phyloP scores from a whole-genome alignment of 192 early-diverging fungal species.

The Backusella sp. region DNA sequence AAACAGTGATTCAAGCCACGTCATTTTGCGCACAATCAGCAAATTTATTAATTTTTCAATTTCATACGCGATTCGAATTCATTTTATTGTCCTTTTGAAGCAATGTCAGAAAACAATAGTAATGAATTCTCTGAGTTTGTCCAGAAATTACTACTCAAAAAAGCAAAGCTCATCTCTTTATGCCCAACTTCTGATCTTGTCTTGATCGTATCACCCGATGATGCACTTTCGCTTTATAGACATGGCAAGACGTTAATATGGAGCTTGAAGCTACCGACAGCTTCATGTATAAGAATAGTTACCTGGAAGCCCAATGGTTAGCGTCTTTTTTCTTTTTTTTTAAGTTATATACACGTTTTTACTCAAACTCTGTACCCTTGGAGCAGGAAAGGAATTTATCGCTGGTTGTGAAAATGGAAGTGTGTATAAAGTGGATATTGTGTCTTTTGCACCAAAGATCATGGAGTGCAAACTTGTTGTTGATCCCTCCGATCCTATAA shows the following conservation, averaged over 20 bases:
- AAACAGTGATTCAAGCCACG: too few species aligned
- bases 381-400: conserved; percentile 12
- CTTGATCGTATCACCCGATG: not conserved
- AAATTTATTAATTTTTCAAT: not conserved
- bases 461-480: conserved; percentile 6
- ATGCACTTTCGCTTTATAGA: not conserved
- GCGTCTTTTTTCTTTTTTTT: not conserved
- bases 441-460: not conserved
- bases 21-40: too few species aligned
- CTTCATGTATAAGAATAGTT: not conserved
- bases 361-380: not conserved
- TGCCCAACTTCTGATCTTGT: conserved; percentile 14
- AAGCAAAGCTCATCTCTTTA: conserved; percentile 6
- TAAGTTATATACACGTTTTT: not conserved
- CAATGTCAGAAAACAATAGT: not conserved
- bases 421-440: conserved; percentile 9
- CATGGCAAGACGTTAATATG: not conserved
- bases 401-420: conserved; percentile 7
- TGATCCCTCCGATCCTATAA: not conserved
- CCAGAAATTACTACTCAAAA: not conserved
- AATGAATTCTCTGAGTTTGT: not conserved
- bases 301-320: conserved; percentile 13
- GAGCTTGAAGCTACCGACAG: not conserved
- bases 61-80: not conserved
- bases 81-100: not conserved